A percentile compares a stretch with the other conserved stretches of the same genome.
These are phyloP conservation scores for Gossypium longicalyx DNA, from an alignment of 345 rosid genomes.

Conservation along the genomic window DNA sequence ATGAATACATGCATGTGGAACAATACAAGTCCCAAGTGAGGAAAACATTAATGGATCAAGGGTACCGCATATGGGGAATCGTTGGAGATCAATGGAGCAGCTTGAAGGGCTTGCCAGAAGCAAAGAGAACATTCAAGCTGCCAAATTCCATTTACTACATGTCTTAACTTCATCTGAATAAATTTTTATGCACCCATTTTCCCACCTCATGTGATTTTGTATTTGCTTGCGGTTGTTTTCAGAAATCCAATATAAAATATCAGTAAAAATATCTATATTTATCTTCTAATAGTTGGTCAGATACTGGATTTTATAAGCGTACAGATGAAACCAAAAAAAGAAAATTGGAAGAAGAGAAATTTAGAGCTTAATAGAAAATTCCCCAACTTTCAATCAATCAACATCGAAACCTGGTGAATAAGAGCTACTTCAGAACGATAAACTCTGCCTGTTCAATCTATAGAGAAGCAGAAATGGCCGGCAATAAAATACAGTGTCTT, in stretches of 20 bases:
- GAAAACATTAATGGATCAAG: slow-evolving; percentile 40
- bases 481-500: neutral
- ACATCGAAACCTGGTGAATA: no score
- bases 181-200: neutral
- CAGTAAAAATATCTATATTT: neutral
- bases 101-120: slow-evolving; percentile 54
- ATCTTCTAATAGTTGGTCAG: neutral
- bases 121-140: slow-evolving; percentile 78
- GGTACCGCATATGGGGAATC: slow-evolving; percentile 77
- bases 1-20: slow-evolving; percentile 51
- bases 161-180: neutral
- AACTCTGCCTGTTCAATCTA: neutral
- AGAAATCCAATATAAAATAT: neutral
- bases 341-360: neutral
- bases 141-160: slow-evolving; percentile 77
- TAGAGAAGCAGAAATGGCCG: neutral
- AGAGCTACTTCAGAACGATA: no score
- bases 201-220: neutral
- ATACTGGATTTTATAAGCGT: neutral
- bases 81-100: slow-evolving; percentile 87
- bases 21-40: slow-evolving; percentile 62
- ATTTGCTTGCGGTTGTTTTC: neutral
- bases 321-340: neutral
- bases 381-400: no score
- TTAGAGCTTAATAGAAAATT: neutral